Evolutionary conservation across 768 basidiomycete species (phyloP).

Genomic region (Suillus cothurnatus): DNA sequence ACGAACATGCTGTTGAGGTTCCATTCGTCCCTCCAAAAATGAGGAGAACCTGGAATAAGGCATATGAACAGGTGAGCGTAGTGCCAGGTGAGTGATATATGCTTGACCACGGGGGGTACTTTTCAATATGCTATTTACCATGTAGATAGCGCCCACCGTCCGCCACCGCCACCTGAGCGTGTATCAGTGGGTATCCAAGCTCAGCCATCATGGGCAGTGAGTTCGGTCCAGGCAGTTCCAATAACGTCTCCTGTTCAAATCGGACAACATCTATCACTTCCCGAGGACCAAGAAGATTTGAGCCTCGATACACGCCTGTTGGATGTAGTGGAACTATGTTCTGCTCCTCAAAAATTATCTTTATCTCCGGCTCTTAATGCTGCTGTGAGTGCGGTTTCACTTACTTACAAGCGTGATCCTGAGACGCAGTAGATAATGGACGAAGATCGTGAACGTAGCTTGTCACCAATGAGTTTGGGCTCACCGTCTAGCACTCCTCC

Average conservation of each 20-base stretch:
- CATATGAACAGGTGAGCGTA: constrained; percentile 45
- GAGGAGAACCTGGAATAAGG: constrained; percentile 61
- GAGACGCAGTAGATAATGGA: constrained; percentile 32
- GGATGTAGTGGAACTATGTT: constrained; percentile 5
- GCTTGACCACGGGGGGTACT: constrained; percentile 2
- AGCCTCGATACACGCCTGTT: constrained; percentile 15
- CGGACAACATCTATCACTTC: constrained; percentile 5
- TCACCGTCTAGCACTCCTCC: constrained; percentile 44
- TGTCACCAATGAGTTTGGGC: constrained; percentile 66
- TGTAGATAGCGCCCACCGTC: constrained; percentile 27
- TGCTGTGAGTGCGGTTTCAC: constrained; percentile 22
- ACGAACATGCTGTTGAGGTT: constrained; percentile 39
- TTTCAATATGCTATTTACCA: constrained; percentile 6
- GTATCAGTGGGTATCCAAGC: constrained; percentile 51
- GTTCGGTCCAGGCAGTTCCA: constrained; percentile 40
- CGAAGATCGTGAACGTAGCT: constrained; percentile 44
- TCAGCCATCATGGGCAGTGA: constrained; percentile 37
- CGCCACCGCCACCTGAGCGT: constrained; percentile 27
- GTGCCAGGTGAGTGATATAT: constrained; percentile 38
- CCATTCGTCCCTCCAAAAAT: constrained; percentile 63
- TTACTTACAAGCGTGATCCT: constrained; percentile 17
- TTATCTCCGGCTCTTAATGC: constrained; percentile 18
- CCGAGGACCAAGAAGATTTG: constrained; percentile 12
- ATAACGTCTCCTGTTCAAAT: constrained; percentile 18
- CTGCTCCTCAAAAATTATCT: constrained; percentile 17